These are phyloP conservation scores for Hypoxylon sp. DNA, from an alignment of 2,329 filamentous ascomycete genomes.

Conservation along the genomic window DNA sequence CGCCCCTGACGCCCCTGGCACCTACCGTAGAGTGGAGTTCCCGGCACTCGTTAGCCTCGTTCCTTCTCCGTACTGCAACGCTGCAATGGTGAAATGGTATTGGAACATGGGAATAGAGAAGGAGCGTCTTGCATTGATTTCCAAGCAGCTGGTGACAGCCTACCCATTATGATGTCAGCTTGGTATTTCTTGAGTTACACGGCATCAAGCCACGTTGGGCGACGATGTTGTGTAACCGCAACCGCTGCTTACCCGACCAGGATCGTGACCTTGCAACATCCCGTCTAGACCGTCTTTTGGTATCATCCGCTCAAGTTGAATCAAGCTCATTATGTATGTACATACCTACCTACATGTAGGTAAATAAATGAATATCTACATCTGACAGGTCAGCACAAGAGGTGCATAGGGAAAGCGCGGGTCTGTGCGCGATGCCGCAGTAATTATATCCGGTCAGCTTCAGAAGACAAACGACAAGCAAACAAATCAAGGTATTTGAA, in stretches of 20 bases:
- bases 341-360: no score
- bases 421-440: no score
- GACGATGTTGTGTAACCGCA: not conserved
- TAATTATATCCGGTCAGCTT: no score
- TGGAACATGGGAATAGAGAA: not conserved
- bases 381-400: no score
- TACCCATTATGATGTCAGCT: conserved; percentile 27
- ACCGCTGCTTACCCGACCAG: not conserved
- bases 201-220: conserved; percentile 10
- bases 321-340: no score
- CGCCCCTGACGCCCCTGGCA: conserved; percentile 9
- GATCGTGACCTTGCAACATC: no score
- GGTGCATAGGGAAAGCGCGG: no score
- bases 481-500: no score
- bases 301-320: no score
- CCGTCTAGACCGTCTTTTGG: no score
- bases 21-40: conserved; percentile 6
- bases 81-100: conserved; percentile 8
- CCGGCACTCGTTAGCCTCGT: not conserved
- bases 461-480: no score
- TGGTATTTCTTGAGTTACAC: conserved; percentile 22
- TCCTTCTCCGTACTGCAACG: not conserved
- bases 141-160: not conserved
- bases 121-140: not conserved
- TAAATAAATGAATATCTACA: no score